Conservation (phyloP, 1,139 yeast genomes). For the Saccharomycopsis crataegensis region DNA sequence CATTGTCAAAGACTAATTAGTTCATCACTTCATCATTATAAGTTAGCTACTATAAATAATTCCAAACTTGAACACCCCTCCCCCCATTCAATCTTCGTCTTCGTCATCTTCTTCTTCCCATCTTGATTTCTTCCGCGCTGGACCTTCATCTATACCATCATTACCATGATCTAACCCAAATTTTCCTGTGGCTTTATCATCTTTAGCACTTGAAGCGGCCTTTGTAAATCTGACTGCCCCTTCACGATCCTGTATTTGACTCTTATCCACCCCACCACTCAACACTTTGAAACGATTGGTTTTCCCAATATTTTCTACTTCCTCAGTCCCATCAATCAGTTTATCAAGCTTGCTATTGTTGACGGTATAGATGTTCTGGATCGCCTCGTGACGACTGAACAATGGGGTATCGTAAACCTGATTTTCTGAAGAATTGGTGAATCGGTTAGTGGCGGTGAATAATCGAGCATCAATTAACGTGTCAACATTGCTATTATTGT, state of each 20-base stretch:
- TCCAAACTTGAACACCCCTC: too few relatives aligned
- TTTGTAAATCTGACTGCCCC: conserved; percentile 10
- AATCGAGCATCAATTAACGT: conserved; percentile 49
- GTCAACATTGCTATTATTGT: conserved; percentile 26
- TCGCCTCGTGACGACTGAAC: conserved; percentile 44
- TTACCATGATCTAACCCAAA: conserved; percentile 11
- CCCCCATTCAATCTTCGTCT: too few relatives aligned
- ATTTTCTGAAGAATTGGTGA: conserved; percentile 36
- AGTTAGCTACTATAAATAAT: too few relatives aligned
- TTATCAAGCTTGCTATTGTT: conserved; percentile 17
- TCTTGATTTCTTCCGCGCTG: conserved; percentile 2
- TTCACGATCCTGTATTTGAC: conserved; percentile 19
- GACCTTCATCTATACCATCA: conserved; percentile 2
- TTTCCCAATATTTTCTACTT: neutral
- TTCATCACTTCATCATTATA: too few relatives aligned
- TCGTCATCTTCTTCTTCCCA: conserved; percentile 7
- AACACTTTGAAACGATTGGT: conserved; percentile 8
- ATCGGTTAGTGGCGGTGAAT: conserved; percentile 36
- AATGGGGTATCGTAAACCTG: conserved; percentile 51
- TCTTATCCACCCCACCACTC: conserved; percentile 19
- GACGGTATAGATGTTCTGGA: conserved; percentile 42
- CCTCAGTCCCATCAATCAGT: neutral
- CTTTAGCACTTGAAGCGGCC: neutral
- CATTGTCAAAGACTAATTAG: too few relatives aligned
- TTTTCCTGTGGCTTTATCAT: conserved; percentile 1